Percentiles rank a stretch among this genome's conserved stretches.
phyloP scores from a whole-genome alignment of 139 green algal genomes.

The Spirogloea muscicola region DNA sequence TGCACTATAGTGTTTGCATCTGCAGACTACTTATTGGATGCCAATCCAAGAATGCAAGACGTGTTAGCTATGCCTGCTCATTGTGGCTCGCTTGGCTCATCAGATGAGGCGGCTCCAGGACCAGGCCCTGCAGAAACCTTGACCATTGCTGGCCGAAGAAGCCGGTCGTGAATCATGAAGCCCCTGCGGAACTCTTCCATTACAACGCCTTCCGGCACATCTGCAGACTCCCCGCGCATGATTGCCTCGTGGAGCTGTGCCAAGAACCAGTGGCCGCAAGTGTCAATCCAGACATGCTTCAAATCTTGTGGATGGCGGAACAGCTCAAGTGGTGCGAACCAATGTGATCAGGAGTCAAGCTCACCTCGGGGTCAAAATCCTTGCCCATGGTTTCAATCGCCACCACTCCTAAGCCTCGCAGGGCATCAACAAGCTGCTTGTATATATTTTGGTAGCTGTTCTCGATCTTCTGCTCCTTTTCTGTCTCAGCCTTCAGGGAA shows the following conservation, averaged over 20 bases:
- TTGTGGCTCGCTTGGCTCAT: too few relatives aligned
- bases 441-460: conserved; percentile 88
- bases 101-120: too few relatives aligned
- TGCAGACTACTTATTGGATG: too few relatives aligned
- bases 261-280: not conserved
- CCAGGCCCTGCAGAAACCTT: conserved; percentile 67
- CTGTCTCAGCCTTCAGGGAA: conserved; percentile 79
- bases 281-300: not conserved
- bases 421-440: conserved; percentile 90
- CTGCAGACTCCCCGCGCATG: conserved; percentile 64
- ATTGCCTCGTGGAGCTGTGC: conserved; percentile 88
- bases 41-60: too few relatives aligned
- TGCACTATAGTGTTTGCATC: too few relatives aligned
- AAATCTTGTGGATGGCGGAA: not conserved
- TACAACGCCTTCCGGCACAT: conserved; percentile 42
- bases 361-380: conserved; percentile 85
- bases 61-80: too few relatives aligned
- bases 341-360: conserved; percentile 1
- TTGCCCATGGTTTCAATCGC: conserved; percentile 70
- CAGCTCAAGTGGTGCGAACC: not conserved
- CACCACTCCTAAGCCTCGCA: conserved; percentile 80
- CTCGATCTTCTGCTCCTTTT: conserved; percentile 88
- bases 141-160: conserved; percentile 95
- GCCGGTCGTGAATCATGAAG: conserved; percentile 77
- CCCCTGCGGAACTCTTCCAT: conserved; percentile 87